Evolutionary conservation across 2,329 filamentous ascomycete species (phyloP).

Genomic region (Alternaria ventricosa): DNA sequence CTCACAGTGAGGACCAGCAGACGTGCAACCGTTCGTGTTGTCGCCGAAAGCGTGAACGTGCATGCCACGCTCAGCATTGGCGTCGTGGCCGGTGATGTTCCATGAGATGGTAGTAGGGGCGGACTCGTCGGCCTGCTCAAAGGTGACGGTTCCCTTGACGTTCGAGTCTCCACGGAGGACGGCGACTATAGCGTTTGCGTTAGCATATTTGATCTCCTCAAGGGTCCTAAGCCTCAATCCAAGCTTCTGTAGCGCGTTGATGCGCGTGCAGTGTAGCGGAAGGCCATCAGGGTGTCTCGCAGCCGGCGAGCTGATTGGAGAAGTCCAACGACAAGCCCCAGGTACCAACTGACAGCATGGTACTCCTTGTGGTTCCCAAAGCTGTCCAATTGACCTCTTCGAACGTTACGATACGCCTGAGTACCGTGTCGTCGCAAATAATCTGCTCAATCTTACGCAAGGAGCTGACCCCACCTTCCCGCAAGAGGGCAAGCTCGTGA

Average conservation of each 20-base stretch:
- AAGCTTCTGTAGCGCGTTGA: neutral
- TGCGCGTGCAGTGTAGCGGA: neutral
- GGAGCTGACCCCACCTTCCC: constrained; percentile 50
- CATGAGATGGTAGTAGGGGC: constrained; percentile 85
- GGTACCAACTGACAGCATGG: constrained; percentile 27
- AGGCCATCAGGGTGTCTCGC: constrained; percentile 40
- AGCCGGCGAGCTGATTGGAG: constrained; percentile 33
- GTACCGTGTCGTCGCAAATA: constrained; percentile 43
- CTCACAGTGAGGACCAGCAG: constrained; percentile 95
- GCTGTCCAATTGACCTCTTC: constrained; percentile 28
- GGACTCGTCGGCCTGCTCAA: constrained; percentile 88
- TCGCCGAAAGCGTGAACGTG: constrained; percentile 99
- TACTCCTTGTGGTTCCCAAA: constrained; percentile 23
- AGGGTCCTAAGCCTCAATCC: no score
- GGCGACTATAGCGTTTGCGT: constrained; percentile 68
- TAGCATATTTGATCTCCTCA: no score
- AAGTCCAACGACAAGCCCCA: constrained; percentile 8
- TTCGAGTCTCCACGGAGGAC: constrained; percentile 98
- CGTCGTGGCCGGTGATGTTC: constrained; percentile 89
- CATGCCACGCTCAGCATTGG: constrained; percentile 96
- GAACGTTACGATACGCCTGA: constrained; percentile 11
- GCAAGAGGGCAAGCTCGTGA: constrained; percentile 27
- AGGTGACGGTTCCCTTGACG: constrained; percentile 89
- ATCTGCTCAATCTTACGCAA: constrained; percentile 66
- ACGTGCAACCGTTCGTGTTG: constrained; percentile 99